These are phyloP conservation scores for Closterium sp. DNA, from an alignment of 139 green algal species.

Conservation along the genomic window DNA sequence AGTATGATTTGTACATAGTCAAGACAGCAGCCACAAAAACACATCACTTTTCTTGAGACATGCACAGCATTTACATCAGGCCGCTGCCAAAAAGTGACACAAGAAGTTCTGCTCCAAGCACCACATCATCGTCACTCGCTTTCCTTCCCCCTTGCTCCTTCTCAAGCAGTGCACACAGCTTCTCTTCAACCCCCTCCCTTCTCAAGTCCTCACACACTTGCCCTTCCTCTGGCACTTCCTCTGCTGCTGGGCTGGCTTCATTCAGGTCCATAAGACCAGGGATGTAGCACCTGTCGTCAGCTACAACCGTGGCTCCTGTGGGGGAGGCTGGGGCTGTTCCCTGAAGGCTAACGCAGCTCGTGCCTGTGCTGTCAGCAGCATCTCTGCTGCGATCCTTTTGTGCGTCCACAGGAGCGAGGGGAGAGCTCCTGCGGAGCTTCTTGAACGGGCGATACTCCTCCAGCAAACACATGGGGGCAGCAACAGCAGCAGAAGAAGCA, in stretches of 20 bases:
- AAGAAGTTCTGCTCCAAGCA: not conserved
- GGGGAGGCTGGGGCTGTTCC: not conserved
- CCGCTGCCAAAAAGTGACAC: not conserved
- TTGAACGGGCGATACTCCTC: too few species aligned
- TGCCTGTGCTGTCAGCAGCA: not conserved
- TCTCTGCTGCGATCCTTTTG: not conserved
- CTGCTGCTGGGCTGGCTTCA: not conserved
- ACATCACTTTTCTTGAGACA: too few species aligned
- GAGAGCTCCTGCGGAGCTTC: not conserved
- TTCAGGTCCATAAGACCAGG: not conserved
- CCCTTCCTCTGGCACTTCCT: not conserved
- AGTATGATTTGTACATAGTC: too few species aligned
- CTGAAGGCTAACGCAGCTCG: not conserved
- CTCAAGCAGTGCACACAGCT: not conserved
- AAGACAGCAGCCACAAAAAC: too few species aligned
- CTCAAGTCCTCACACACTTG: not conserved
- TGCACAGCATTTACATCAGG: not conserved
- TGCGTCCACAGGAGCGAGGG: not conserved
- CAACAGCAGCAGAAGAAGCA: too few species aligned
- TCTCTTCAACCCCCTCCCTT: not conserved
- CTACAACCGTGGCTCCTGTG: not conserved
- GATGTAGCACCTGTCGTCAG: not conserved
- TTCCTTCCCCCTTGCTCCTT: not conserved
- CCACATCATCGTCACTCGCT: not conserved
- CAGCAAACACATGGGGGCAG: too few species aligned